Percentiles rank a stretch among this genome's conserved stretches.
Evolutionary conservation across 164 flowering plant genomes (phyloP).

Genomic region (Nelumbo lutea): DNA sequence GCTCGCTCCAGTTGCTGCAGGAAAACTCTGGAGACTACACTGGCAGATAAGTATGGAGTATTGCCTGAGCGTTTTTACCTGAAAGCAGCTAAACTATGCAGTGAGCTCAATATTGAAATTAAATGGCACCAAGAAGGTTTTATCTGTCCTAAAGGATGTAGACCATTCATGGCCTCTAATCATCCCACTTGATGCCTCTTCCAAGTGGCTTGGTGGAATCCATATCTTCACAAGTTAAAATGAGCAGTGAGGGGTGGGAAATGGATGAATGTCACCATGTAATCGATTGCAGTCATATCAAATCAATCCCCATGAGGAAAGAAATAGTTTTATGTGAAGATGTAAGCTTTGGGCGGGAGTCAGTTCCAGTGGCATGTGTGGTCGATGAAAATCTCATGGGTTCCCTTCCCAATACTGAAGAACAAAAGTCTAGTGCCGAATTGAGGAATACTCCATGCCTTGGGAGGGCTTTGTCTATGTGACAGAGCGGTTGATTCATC

Average conservation of each 20-base stretch:
- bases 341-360: conserved; percentile 83
- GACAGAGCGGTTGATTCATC: conserved; percentile 58
- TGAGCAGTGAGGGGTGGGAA: conserved; percentile 43
- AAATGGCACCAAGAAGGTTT: conserved; percentile 83
- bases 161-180: conserved; percentile 12
- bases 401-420: conserved; percentile 27
- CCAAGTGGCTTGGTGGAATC: conserved; percentile 20
- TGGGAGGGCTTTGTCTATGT: conserved; percentile 87
- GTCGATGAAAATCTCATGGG: conserved; percentile 52
- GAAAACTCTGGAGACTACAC: conserved; percentile 47
- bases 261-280: conserved; percentile 79
- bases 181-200: conserved; percentile 25
- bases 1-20: conserved; percentile 89
- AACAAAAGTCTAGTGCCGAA: conserved; percentile 27
- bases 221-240: conserved; percentile 15
- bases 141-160: conserved; percentile 82
- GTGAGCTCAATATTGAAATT: conserved; percentile 68
- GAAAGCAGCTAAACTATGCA: conserved; percentile 91
- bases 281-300: conserved; percentile 48
- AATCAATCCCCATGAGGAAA: conserved; percentile 27
- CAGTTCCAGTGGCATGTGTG: conserved; percentile 67
- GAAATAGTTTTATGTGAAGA: conserved; percentile 61
- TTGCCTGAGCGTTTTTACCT: conserved; percentile 71
- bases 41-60: conserved; percentile 60
- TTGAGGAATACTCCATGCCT: conserved; percentile 41